A percentile compares a stretch with the other conserved stretches of the same genome.
phyloP scores from a whole-genome alignment of 2,329 filamentous ascomycete species.

The Cladophialophora exuberans region DNA sequence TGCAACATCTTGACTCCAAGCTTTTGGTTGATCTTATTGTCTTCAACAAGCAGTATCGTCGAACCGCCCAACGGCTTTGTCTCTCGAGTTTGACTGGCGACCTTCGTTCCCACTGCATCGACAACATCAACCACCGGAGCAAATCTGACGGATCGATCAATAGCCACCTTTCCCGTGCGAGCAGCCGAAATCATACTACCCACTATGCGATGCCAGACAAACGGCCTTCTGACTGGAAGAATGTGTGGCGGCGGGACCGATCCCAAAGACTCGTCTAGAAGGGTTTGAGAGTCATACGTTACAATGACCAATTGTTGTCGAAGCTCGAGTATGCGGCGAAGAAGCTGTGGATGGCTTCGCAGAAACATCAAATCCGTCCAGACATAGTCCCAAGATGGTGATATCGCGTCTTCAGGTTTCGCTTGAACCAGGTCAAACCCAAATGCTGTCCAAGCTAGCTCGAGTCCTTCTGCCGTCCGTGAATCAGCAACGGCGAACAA shows the following conservation, averaged over 20 bases:
- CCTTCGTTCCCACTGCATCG: constrained; percentile 16
- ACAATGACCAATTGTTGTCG: constrained; percentile 34
- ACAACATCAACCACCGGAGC: constrained; percentile 34
- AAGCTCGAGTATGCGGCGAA: constrained; percentile 29
- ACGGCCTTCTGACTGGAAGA: constrained; percentile 34
- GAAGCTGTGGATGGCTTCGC: constrained; percentile 24
- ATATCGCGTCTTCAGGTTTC: constrained; percentile 28
- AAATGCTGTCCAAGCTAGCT: constrained; percentile 34
- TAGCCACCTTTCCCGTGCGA: constrained; percentile 14
- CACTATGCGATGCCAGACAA: constrained; percentile 38
- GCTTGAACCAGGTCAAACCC: constrained; percentile 30
- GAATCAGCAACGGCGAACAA: constrained; percentile 26
- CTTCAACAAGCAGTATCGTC: constrained; percentile 69
- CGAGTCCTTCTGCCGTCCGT: constrained; percentile 32
- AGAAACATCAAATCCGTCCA: constrained; percentile 35
- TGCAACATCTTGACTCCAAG: constrained; percentile 69
- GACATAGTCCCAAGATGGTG: constrained; percentile 33
- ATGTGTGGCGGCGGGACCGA: constrained; percentile 31
- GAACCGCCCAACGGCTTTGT: constrained; percentile 41
- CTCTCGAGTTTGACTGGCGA: constrained; percentile 20
- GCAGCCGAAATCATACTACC: constrained; percentile 27
- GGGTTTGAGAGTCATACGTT: constrained; percentile 34
- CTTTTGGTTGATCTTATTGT: constrained; percentile 50
- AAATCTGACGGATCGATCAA: constrained; percentile 34
- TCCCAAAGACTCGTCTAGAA: constrained; percentile 31